Evolutionary conservation across 768 basidiomycete genomes (phyloP).

Genomic region (Podaxis mareebaensis): DNA sequence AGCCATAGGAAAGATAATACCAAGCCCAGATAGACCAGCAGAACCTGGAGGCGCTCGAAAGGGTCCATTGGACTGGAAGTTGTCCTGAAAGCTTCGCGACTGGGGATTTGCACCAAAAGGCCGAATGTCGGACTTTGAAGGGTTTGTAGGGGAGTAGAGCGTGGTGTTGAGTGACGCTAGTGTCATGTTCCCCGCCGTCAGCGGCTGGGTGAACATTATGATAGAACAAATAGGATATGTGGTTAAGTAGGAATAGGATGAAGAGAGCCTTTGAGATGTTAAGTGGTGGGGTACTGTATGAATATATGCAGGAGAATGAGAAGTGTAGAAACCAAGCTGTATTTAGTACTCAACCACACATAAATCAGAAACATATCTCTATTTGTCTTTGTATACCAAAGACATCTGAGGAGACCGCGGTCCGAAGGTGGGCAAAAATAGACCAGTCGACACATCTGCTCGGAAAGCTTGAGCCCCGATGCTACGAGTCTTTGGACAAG

Average conservation of each 20-base stretch:
- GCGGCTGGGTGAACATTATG: slow-evolving; percentile 7
- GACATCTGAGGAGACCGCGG: not conserved
- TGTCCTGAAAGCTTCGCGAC: not conserved
- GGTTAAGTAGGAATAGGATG: slow-evolving; percentile 1
- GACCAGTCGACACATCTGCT: slow-evolving; percentile 10
- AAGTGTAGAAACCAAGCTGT: not conserved
- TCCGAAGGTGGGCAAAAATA: not conserved
- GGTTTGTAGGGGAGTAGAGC: slow-evolving; percentile 18
- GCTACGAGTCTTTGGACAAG: not conserved
- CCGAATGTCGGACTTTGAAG: slow-evolving; percentile 3
- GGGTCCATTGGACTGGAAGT: slow-evolving; percentile 14
- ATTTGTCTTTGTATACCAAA: slow-evolving; percentile 9
- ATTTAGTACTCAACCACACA: not conserved
- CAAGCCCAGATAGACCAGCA: slow-evolving; percentile 4
- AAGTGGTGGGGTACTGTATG: slow-evolving; percentile 1
- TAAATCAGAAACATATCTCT: not conserved
- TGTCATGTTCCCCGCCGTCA: slow-evolving; percentile 21
- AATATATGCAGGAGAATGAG: not conserved
- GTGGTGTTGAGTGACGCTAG: slow-evolving; percentile 30
- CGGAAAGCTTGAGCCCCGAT: not conserved
- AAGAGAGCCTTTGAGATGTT: slow-evolving; percentile 1
- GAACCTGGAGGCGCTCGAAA: not conserved
- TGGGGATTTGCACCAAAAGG: not conserved
- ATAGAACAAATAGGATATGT: slow-evolving; percentile 3
- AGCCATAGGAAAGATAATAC: slow-evolving; percentile 5